These are phyloP conservation scores for Chlamydomonas asymmetrica DNA, from an alignment of 139 green algal genomes.

Conservation along the genomic window DNA sequence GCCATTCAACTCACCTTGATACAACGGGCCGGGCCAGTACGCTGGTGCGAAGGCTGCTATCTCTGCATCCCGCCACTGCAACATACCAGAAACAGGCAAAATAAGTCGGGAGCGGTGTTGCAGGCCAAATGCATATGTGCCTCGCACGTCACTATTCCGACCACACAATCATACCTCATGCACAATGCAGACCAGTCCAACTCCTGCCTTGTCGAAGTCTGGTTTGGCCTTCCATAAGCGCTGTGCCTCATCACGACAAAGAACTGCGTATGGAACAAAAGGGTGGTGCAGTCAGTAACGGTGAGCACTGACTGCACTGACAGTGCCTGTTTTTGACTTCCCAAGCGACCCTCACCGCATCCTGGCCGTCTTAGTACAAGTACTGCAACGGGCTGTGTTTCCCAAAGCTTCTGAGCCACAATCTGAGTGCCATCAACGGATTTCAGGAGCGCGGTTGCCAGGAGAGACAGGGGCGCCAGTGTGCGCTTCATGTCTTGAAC, in stretches of 20 bases:
- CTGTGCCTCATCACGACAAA: conserved; percentile 26
- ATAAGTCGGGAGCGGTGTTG: no score
- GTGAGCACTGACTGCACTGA: no score
- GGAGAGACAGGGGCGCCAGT: background rate
- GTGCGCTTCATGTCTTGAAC: no score
- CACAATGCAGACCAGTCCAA: conserved; percentile 13
- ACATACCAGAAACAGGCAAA: no score
- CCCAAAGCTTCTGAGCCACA: background rate
- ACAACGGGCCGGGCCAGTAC: conserved; percentile 22
- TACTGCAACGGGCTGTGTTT: background rate
- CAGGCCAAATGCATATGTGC: no score
- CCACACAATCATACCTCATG: no score
- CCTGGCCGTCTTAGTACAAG: conserved; percentile 16
- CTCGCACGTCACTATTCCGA: no score
- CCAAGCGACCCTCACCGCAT: conserved; percentile 13
- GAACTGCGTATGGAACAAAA: background rate
- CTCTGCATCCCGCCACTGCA: no score
- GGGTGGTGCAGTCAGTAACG: no score
- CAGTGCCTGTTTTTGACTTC: no score
- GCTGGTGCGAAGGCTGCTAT: conserved; percentile 14
- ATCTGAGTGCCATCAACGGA: background rate
- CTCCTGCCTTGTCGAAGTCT: conserved; percentile 5
- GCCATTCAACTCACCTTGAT: no score
- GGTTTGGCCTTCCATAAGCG: conserved; percentile 14
- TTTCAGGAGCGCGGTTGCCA: background rate